Conservation (phyloP, 164 flowering plant genomes). For the Buxus sempervirens region DNA sequence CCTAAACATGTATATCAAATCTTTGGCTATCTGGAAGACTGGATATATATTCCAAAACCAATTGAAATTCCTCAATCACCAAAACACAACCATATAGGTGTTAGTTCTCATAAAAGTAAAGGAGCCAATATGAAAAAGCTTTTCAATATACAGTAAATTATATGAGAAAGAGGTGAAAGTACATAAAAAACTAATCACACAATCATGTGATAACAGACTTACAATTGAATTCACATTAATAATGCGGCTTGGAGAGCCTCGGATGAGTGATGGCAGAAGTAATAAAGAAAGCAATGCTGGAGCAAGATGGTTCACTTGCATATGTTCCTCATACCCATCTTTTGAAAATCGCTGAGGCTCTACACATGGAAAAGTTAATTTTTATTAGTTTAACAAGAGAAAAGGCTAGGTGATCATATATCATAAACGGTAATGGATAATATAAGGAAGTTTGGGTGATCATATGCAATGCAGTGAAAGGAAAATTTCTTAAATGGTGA, state of each 20-base stretch:
- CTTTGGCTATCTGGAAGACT: no score
- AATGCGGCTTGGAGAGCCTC: slow-evolving; percentile 93
- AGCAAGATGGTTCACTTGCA: slow-evolving; percentile 98
- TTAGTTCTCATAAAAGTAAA: no score
- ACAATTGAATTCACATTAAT: slow-evolving; percentile 83
- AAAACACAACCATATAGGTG: no score
- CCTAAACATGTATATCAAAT: no score
- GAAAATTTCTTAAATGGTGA: no score
- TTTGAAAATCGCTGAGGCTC: slow-evolving; percentile 86
- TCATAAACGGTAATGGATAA: no score
- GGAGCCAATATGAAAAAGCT: not conserved
- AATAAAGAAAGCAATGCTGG: slow-evolving; percentile 89
- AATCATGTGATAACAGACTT: slow-evolving; percentile 21
- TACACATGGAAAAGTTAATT: slow-evolving; percentile 24
- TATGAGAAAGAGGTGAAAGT: not conserved
- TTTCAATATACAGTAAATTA: not conserved
- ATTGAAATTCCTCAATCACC: no score
- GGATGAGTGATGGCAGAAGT: slow-evolving; percentile 87
- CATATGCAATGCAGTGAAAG: no score
- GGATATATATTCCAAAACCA: no score
- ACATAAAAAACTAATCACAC: not conserved
- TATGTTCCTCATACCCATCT: slow-evolving; percentile 87
- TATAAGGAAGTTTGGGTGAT: no score
- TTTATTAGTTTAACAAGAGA: not conserved
- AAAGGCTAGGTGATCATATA: not conserved